Base-by-base conservation (phyloP, 108 stramenopile genomes). In the Stephanodiscus minutulus region DNA sequence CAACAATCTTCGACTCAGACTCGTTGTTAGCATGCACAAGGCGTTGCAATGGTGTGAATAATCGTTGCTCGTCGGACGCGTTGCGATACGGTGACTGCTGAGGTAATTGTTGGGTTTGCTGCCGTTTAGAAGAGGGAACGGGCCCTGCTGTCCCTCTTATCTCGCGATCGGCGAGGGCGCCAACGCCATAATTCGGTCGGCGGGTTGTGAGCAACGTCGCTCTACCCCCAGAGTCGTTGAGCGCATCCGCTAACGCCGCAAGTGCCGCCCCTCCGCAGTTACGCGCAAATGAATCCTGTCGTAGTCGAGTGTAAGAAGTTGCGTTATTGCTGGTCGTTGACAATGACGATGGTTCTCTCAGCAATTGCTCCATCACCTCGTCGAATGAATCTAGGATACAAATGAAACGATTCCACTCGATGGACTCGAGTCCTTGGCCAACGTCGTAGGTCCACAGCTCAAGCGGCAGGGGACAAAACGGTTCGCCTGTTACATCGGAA, bases 231-330 rank as follows among this genome's bases (percentile, higher is more conserved):
- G 87, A 84, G 50, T 83, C 75, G 31, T 68, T 44, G 64, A 92
- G 77, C 29, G 91, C 91, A 81, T 89, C 85, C 1, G 76, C 70
- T 49, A 92, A 72, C 61, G 86, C 87, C 24, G 66, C 80, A 67
- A 92, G n/a, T 11, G 91, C 94, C 3, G 94, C 94, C 52, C 94
- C 94, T 28, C 88, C 90, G 63, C 82, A 85, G 47, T 74, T 81
- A 44, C 63, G 37, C 15, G 7, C 47, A 63, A 57, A 64, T 46
- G n/a, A 5, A 39, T 60, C 25, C 10, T 27, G 52, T 53, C 52
- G 52, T 11, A 11, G 52, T 25, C 25, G 22, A 24, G 7, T 7
- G 11, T 27, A 33, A 46, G 52, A 36, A 33, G 37, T 46, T 27
- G 46, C 49, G 24, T 47, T 20, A 20, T 24, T 39, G 22, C 17